A percentile compares a stretch with the other conserved stretches of the same genome.
phyloP scores from a whole-genome alignment of 148 eudicot species.

The Persicaria tinctoria region DNA sequence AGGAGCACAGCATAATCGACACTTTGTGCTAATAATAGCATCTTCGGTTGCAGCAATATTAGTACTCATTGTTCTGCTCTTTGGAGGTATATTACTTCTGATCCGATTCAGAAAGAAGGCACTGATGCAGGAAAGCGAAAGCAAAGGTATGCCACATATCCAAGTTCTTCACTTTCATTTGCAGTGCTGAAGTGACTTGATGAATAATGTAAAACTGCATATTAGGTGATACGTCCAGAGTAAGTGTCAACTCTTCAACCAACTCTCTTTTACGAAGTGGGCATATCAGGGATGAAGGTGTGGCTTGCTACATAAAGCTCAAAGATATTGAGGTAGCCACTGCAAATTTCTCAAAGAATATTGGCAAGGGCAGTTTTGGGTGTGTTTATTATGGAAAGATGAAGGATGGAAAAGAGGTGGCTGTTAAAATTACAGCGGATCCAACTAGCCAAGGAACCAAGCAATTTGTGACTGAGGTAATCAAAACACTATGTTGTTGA shows the following conservation, averaged over 20 bases:
- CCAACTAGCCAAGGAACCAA: slow-evolving; percentile 80
- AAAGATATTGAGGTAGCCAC: slow-evolving; percentile 79
- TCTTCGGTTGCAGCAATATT: slow-evolving; percentile 45
- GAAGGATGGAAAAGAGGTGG: slow-evolving; percentile 83
- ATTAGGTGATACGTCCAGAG: slow-evolving; percentile 40
- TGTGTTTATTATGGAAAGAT: slow-evolving; percentile 86
- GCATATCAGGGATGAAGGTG: slow-evolving; percentile 69
- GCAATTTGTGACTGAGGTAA: slow-evolving; percentile 94
- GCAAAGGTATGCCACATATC: slow-evolving; percentile 35
- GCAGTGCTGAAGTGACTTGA: slow-evolving; percentile 10
- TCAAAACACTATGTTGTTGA: background rate
- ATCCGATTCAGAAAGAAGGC: slow-evolving; percentile 30
- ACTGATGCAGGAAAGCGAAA: slow-evolving; percentile 27
- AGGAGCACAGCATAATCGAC: slow-evolving; percentile 26
- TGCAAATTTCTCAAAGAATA: slow-evolving; percentile 45
- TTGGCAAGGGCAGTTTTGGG: slow-evolving; percentile 94
- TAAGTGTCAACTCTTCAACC: slow-evolving; percentile 38
- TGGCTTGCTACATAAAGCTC: slow-evolving; percentile 60
- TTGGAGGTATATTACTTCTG: slow-evolving; percentile 36
- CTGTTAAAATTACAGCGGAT: slow-evolving; percentile 84
- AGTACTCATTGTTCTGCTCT: slow-evolving; percentile 34
- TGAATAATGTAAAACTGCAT: slow-evolving; percentile 13
- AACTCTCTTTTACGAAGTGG: slow-evolving; percentile 45
- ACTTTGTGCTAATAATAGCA: slow-evolving; percentile 38
- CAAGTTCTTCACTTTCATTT: background rate